Percentiles rank a stretch among this genome's conserved stretches.
Conservation (phyloP, 202 grass and related monocot genomes). For the Setaria italica region DNA sequence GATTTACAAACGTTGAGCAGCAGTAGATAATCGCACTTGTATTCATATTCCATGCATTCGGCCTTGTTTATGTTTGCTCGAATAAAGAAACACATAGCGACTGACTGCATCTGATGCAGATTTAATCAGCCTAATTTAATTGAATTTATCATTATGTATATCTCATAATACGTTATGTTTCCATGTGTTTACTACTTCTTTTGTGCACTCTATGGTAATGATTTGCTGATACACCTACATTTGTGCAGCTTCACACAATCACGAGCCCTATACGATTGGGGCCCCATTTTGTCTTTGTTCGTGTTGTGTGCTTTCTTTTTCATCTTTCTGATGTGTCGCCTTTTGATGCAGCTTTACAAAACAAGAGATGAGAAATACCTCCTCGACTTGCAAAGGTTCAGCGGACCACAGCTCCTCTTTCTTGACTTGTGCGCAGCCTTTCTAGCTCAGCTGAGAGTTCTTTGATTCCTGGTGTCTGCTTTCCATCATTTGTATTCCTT, state of each 20-base stretch:
- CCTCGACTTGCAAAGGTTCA: slow-evolving; percentile 76
- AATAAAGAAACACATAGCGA: not conserved
- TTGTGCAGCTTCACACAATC: not conserved
- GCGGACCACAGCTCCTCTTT: slow-evolving; percentile 80
- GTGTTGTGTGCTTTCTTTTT: slow-evolving; percentile 11
- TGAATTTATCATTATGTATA: not conserved
- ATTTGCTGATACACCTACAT: not conserved
- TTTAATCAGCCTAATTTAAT: not conserved
- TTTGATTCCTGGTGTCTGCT: slow-evolving; percentile 46
- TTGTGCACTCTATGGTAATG: not conserved
- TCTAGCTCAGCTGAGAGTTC: slow-evolving; percentile 77
- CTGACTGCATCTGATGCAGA: not conserved
- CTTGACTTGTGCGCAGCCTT: slow-evolving; percentile 78
- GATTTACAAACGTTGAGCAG: not conserved
- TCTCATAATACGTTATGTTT: not conserved
- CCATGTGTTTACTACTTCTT: not conserved
- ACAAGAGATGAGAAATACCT: slow-evolving; percentile 87
- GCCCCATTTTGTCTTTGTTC: slow-evolving; percentile 29
- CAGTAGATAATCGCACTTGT: not conserved
- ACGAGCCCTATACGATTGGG: slow-evolving; percentile 3
- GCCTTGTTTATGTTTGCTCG: not conserved
- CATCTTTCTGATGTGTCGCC: slow-evolving; percentile 26
- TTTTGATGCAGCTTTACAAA: slow-evolving; percentile 75
- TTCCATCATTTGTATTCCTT: slow-evolving; percentile 26
- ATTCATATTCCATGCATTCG: not conserved